These are phyloP conservation scores for Phaffia tasmanica DNA, from an alignment of 768 basidiomycete genomes.

Conservation along the genomic window DNA sequence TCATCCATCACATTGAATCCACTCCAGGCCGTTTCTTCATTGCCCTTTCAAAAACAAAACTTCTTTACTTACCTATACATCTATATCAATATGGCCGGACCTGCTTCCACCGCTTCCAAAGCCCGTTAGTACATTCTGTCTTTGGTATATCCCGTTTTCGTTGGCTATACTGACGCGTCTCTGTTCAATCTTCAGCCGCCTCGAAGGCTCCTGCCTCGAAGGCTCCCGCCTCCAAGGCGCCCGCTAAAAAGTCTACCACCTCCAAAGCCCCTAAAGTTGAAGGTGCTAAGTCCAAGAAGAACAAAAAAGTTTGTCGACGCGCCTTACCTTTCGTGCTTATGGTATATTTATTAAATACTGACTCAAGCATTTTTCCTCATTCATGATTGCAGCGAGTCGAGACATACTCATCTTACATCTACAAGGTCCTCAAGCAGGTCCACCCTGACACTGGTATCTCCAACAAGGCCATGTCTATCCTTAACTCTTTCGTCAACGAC, in stretches of 20 bases:
- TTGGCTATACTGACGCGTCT: neutral
- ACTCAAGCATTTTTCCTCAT: too few species aligned
- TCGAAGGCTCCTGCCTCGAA: constrained; percentile 4
- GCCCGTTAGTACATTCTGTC: too few species aligned
- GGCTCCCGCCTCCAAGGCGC: constrained; percentile 22
- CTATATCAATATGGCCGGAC: too few species aligned
- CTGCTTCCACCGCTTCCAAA: too few species aligned
- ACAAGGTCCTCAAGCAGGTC: constrained; percentile 27
- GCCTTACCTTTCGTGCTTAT: too few species aligned
- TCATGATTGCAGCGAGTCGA: constrained; percentile 12
- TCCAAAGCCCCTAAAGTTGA: constrained; percentile 25
- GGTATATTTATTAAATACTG: too few species aligned
- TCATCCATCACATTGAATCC: too few species aligned
- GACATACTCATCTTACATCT: constrained; percentile 27
- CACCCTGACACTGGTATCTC: constrained; percentile 25
- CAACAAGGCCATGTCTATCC: constrained; percentile 95
- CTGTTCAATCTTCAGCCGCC: neutral
- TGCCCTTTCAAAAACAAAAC: too few species aligned
- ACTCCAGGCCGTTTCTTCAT: too few species aligned
- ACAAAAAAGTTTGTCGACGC: constrained; percentile 13
- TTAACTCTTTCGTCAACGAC: constrained; percentile 93
- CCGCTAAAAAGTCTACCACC: constrained; percentile 22
- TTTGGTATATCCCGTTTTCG: too few species aligned
- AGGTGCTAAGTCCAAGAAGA: constrained; percentile 25
- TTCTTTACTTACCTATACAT: too few species aligned